Evolutionary conservation across 768 basidiomycete genomes (phyloP).

Genomic region (Pleurotus djamor): DNA sequence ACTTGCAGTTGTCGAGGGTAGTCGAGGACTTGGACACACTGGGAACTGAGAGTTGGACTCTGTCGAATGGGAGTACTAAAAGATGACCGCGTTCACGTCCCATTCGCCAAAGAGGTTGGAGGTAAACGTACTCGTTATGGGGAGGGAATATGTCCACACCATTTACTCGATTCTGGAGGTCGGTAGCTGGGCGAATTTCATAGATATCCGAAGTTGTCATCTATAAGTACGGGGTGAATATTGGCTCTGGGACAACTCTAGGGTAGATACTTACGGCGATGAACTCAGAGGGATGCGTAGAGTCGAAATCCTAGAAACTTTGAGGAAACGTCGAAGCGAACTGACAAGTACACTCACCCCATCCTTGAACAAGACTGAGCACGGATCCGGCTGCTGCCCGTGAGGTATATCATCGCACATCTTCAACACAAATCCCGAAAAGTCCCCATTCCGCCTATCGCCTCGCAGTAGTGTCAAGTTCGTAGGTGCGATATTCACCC

Average conservation of each 20-base stretch:
- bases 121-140: neutral
- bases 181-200: neutral
- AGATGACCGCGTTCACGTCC: neutral
- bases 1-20: conserved; percentile 45
- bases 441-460: conserved; percentile 11
- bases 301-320: no score
- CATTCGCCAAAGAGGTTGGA: neutral
- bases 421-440: conserved; percentile 23
- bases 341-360: conserved; percentile 9
- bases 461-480: conserved; percentile 36
- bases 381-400: conserved; percentile 26
- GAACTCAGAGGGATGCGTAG: no score
- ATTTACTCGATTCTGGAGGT: neutral
- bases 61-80: neutral
- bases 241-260: no score
- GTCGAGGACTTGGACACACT: conserved; percentile 43
- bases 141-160: neutral
- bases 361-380: conserved; percentile 31
- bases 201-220: neutral
- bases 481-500: conserved; percentile 19
- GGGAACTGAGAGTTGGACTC: conserved; percentile 20
- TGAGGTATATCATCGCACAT: conserved; percentile 47
- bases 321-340: conserved; percentile 2
- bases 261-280: no score
- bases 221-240: no score